Evolutionary conservation across 345 rosid species (phyloP).

Genomic region (Noccaea bulbosa): DNA sequence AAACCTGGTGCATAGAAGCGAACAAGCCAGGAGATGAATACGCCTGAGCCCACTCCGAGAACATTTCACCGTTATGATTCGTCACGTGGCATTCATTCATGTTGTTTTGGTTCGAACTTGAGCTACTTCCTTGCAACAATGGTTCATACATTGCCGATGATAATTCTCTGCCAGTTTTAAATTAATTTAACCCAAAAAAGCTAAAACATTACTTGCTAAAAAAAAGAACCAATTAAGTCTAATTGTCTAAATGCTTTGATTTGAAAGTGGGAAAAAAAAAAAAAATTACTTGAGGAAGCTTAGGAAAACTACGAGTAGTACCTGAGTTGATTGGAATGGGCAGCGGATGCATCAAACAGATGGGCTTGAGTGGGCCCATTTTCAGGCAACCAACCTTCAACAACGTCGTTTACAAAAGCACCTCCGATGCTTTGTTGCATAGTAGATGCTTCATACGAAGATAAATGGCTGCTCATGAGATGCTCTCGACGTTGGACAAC

Average conservation of each 20-base stretch:
- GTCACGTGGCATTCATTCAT: constrained; percentile 51
- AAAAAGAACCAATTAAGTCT: neutral
- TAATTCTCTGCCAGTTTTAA: constrained; percentile 37
- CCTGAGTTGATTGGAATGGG: constrained; percentile 51
- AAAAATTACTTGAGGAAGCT: neutral
- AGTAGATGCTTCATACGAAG: constrained; percentile 61
- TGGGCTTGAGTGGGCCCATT: constrained; percentile 49
- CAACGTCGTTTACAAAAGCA: constrained; percentile 58
- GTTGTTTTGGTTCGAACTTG: constrained; percentile 47
- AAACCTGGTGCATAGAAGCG: constrained; percentile 49
- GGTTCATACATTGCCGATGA: constrained; percentile 51
- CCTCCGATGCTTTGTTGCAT: constrained; percentile 45
- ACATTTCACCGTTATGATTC: constrained; percentile 45
- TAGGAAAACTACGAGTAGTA: neutral
- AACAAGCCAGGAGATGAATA: constrained; percentile 49
- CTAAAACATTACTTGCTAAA: neutral
- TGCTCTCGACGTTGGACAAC: constrained; percentile 64
- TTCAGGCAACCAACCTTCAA: constrained; percentile 62
- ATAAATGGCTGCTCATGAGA: constrained; percentile 50
- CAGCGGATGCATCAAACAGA: constrained; percentile 51
- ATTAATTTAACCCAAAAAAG: neutral
- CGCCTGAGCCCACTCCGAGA: constrained; percentile 52
- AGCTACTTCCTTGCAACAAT: constrained; percentile 48
- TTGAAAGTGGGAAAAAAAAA: neutral
- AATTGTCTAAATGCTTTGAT: neutral